Percentiles rank a stretch among this genome's conserved stretches.
These are phyloP conservation scores for Penicillium canescens DNA, from an alignment of 495 filamentous ascomycete genomes.

Conservation along the genomic window DNA sequence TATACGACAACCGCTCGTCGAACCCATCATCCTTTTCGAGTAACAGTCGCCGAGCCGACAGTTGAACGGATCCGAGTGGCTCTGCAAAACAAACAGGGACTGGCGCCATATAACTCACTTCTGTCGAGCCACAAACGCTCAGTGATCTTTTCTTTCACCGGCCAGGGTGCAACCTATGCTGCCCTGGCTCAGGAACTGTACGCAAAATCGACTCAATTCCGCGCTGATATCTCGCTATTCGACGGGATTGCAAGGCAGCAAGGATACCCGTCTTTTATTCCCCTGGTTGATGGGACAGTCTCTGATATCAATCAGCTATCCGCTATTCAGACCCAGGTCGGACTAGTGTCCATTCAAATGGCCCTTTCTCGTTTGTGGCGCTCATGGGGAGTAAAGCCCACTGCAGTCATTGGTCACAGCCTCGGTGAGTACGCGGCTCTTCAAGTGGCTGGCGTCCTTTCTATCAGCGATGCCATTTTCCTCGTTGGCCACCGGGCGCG, in stretches of 20 bases:
- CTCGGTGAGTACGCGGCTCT: slow-evolving; percentile 85
- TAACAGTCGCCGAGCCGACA: not conserved
- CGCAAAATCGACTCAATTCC: slow-evolving; percentile 22
- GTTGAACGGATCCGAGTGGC: not conserved
- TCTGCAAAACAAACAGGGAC: not conserved
- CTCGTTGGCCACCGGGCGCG: slow-evolving; percentile 31
- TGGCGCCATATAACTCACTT: not conserved
- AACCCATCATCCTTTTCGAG: slow-evolving; percentile 62
- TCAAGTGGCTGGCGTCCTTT: slow-evolving; percentile 72
- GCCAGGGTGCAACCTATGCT: slow-evolving; percentile 62
- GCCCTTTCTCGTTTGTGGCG: slow-evolving; percentile 73
- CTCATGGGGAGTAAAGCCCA: slow-evolving; percentile 70
- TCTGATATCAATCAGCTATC: slow-evolving; percentile 35
- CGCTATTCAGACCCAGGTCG: slow-evolving; percentile 70
- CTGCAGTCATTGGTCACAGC: slow-evolving; percentile 78
- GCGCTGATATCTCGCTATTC: slow-evolving; percentile 19
- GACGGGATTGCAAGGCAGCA: slow-evolving; percentile 25
- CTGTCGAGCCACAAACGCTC: not conserved
- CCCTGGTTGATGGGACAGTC: not conserved
- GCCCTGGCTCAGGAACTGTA: slow-evolving; percentile 22
- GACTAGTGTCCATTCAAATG: slow-evolving; percentile 70
- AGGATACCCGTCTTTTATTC: slow-evolving; percentile 28
- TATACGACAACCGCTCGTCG: slow-evolving; percentile 75
- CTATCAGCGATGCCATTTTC: slow-evolving; percentile 71
- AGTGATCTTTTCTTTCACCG: slow-evolving; percentile 66